Percentiles rank a stretch among this genome's conserved stretches.
These are phyloP conservation scores for Paratinospora sagittata DNA, from an alignment of 164 flowering plant genomes.

Conservation along the genomic window DNA sequence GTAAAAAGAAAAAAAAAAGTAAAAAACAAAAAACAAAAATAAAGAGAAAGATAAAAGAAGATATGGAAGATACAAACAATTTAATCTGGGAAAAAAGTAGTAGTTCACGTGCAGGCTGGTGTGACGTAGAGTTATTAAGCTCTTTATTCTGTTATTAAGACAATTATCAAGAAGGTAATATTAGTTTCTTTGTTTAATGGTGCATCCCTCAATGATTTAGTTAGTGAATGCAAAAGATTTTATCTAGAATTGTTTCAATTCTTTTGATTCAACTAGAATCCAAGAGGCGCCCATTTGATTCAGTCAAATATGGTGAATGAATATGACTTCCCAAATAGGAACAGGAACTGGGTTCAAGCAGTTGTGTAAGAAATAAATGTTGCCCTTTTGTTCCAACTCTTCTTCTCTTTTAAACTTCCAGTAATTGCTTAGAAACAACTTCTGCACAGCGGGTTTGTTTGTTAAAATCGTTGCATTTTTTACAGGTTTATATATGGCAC, in stretches of 20 bases:
- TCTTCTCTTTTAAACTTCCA: background rate
- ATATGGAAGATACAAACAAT: no score
- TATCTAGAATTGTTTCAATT: no score
- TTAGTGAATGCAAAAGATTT: no score
- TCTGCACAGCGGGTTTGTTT: no score
- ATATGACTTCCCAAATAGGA: background rate
- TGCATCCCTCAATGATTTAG: no score
- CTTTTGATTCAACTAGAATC: no score
- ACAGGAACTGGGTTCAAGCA: background rate
- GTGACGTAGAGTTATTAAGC: background rate
- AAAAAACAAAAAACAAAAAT: no score
- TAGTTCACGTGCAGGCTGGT: background rate
- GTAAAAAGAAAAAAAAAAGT: no score
- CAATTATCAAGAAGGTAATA: background rate
- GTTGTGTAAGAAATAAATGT: background rate
- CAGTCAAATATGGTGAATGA: background rate
- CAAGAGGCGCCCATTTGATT: no score
- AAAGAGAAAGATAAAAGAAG: no score
- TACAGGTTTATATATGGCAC: conserved; percentile 38
- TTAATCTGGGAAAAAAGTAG: background rate
- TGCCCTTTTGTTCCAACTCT: background rate
- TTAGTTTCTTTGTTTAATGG: background rate
- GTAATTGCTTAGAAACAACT: no score
- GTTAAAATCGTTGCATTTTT: background rate
- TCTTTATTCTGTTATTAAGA: background rate